phyloP scores from a whole-genome alignment of 2,329 filamentous ascomycete species.

The Epichloe coenophiala region DNA sequence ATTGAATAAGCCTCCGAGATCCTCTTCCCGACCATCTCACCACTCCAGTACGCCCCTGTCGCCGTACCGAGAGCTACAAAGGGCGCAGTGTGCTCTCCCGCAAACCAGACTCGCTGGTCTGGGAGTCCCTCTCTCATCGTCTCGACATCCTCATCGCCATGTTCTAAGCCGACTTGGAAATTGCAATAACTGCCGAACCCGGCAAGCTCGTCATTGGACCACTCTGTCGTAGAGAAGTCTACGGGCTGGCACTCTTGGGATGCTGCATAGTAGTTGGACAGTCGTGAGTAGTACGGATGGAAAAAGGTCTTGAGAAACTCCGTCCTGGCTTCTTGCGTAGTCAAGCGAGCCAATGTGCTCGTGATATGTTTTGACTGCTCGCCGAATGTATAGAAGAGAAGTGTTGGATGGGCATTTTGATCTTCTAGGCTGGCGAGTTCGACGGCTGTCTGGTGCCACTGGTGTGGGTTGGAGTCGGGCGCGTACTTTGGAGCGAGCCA shows the following conservation, averaged over 20 bases:
- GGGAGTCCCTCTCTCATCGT: constrained; percentile 48
- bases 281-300: constrained; percentile 60
- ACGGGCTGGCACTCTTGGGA: constrained; percentile 47
- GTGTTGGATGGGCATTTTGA: constrained; percentile 55
- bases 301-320: constrained; percentile 53
- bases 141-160: constrained; percentile 60
- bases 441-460: constrained; percentile 65
- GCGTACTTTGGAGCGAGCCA: constrained; percentile 64
- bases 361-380: constrained; percentile 44
- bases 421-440: constrained; percentile 57
- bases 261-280: constrained; percentile 50
- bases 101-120: constrained; percentile 64
- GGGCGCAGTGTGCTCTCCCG: constrained; percentile 80
- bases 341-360: constrained; percentile 25
- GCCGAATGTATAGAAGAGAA: constrained; percentile 73
- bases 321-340: constrained; percentile 33
- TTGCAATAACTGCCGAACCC: constrained; percentile 77
- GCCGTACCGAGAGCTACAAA: constrained; percentile 81
- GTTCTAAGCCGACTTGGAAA: constrained; percentile 62
- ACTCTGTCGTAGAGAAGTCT: constrained; percentile 56
- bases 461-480: constrained; percentile 40
- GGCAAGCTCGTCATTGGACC: constrained; percentile 66
- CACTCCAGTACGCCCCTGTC: constrained; percentile 86
- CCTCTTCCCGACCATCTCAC: constrained; percentile 60
- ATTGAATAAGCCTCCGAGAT: constrained; percentile 42